These are phyloP conservation scores for Neurospora terricola DNA, from an alignment of 495 filamentous ascomycete species.

Conservation along the genomic window DNA sequence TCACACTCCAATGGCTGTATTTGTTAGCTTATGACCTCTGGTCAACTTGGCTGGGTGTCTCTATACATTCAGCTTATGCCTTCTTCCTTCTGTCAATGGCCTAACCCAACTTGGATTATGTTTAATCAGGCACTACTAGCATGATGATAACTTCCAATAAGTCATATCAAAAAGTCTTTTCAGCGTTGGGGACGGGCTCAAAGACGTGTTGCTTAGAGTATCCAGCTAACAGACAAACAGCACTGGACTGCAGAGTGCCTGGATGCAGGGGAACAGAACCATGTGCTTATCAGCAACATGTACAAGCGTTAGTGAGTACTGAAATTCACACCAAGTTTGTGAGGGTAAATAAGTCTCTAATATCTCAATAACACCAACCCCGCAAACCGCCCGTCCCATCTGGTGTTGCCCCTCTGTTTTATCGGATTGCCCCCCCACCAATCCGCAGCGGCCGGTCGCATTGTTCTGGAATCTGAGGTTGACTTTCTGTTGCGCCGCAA, in stretches of 20 bases:
- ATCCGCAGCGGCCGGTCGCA: neutral
- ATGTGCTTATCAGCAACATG: neutral
- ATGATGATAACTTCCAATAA: no score
- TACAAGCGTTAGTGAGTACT: neutral
- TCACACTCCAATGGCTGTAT: neutral
- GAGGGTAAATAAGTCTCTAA: neutral
- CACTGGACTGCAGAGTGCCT: neutral
- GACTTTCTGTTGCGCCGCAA: neutral
- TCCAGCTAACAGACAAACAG: neutral
- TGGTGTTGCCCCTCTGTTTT: neutral
- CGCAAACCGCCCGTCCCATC: slow-evolving; percentile 12
- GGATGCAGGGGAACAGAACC: neutral
- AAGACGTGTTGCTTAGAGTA: neutral
- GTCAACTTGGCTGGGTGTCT: neutral
- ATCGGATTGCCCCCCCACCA: neutral
- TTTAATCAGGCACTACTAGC: no score
- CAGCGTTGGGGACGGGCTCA: neutral
- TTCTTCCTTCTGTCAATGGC: neutral
- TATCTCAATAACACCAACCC: slow-evolving; percentile 2
- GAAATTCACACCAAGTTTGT: neutral
- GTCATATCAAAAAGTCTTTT: no score
- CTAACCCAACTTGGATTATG: no score
- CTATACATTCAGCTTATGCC: neutral
- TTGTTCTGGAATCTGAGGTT: neutral
- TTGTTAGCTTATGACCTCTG: neutral